Conservation (phyloP, 352 stramenopile species). For the Phytophthora kernoviae region DNA sequence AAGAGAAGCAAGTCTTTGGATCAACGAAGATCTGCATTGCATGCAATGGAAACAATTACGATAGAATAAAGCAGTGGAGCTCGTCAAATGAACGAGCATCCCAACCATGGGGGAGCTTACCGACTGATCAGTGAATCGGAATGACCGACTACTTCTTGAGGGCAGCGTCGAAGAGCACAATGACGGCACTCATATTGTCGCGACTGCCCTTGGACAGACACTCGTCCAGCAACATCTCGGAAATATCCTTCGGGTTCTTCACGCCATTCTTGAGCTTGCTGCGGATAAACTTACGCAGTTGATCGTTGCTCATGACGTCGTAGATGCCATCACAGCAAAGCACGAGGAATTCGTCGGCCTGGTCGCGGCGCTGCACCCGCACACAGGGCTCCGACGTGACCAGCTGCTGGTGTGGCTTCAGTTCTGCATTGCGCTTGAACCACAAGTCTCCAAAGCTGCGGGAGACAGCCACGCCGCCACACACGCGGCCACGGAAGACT, state of each 20-base stretch:
- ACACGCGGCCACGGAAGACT: conserved; percentile 85
- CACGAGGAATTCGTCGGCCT: conserved; percentile 92
- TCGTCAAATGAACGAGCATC: not conserved
- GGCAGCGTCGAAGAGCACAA: conserved; percentile 74
- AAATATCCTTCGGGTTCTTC: conserved; percentile 66
- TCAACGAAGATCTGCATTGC: conserved; percentile 12
- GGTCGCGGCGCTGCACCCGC: conserved; percentile 68
- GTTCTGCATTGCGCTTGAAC: conserved; percentile 84
- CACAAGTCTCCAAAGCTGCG: conserved; percentile 88
- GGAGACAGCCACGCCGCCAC: conserved; percentile 83
- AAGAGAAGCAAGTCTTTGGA: conserved; percentile 1
- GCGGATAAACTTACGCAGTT: conserved; percentile 91
- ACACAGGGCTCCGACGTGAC: conserved; percentile 87
- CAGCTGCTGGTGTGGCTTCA: conserved; percentile 85
- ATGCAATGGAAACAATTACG: conserved; percentile 19
- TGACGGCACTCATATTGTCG: conserved; percentile 89
- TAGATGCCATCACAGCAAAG: conserved; percentile 94
- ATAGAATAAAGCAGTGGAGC: conserved; percentile 34
- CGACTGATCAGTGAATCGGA: conserved; percentile 16
- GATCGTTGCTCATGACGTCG: conserved; percentile 95
- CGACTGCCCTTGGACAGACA: conserved; percentile 82
- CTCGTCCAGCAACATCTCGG: conserved; percentile 80
- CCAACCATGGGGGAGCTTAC: conserved; percentile 5
- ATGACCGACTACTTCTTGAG: conserved; percentile 38
- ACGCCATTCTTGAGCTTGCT: conserved; percentile 64